Evolutionary conservation across 1,284 basidiomycete species (phyloP), one percentile per base, ranked within the genome.

Genomic region (Marasmius tenuissimus): DNA sequence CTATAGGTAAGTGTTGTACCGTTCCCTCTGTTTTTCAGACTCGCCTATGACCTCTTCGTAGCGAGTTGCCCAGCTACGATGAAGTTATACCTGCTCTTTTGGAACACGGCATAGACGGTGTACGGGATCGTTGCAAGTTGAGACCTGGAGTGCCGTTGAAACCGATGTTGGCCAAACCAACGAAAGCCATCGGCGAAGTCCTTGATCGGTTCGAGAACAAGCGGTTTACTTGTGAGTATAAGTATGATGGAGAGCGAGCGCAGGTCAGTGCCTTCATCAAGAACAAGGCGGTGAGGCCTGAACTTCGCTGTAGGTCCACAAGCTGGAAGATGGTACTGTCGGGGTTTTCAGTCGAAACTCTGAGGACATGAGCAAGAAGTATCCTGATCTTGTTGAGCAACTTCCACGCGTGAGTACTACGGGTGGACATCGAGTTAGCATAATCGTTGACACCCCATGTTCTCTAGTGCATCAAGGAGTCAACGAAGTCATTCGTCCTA

Each of bases 111-210:
- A 84, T 97, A 47, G 84, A 86, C 57, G 81, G 85, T 12, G 76
- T 99, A 47, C 82, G 80, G 12, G 84, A 87, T 14, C 81, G 82
- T 61, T 98, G 97, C 81, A 96, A 93, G 73, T 85, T 99, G 35
- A 97, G 94, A 4, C 96, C 97, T 6, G 94, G 95, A 67, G 90
- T 99, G 4, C 97, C 97, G 0, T 83, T 99, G 48, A 99, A 99
- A 72, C 97, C 97, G 7, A 99, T 99, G 97, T 82, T 99, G 58
- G 97, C 97, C n/a, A 99, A 98, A 76, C 97, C 97, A 3, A 99
- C 97, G 0, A 99, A 99, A 75, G 97, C 97, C 0, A 98, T 99
- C 68, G 90, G 92, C n/a, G 97, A 99, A 76, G 97, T 99, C 6
- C 85, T 99, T 20, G 97, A 99, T 76, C 84, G 96, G 55, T 99